Base-by-base conservation (phyloP, 148 eudicot species). In the Fagopyrum homotropicum region DNA sequence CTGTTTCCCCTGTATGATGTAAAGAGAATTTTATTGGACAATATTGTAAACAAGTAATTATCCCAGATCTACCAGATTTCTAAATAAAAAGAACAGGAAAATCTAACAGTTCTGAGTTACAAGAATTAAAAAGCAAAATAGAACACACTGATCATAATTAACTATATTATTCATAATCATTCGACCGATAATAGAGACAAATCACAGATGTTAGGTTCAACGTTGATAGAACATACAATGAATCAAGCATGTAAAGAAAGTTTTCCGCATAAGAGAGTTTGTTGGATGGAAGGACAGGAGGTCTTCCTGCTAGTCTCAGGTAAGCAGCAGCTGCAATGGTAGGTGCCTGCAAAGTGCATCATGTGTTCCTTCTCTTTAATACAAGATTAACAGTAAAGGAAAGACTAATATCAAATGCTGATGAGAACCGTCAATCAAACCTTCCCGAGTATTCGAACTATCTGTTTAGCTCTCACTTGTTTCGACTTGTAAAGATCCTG, bases 201-300 rank as follows among this genome's bases (percentile, higher is more conserved):
- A 35, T 35, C 2, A 35, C 40, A 0, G 40, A 35, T 2, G 40
- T 35, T 35, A 2, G 40, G 40, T 35, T 35, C 40, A 35, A 35
- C 40, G 40, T 35, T 35, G 40, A 47, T 46, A 71, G 54, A 71
- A 82, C 97, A 76, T 96, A 96, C 99, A 96, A 63, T 73, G 99
- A 96, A 82, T 96, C 99, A 47, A 92, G 91, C 98, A 95, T 95
- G 86, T 92, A 95, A 61, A 95, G 83, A 79, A 96, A 92, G 87
- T 96, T 92, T 84, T 92, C 99, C 7, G 99, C 84, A 79, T 96
- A 96, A 45, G 99, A 96, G 57, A 96, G 98, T 82, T 81, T 89
- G 88, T 81, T 91, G 60, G 94, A 89, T 76, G 99, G 99, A 77
- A 92, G 94, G 79, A 96, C 93, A 52, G 99, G 91, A 77, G 97